Evolutionary conservation across 1,284 basidiomycete species (phyloP).

Genomic region (Leccinum ambiguum): DNA sequence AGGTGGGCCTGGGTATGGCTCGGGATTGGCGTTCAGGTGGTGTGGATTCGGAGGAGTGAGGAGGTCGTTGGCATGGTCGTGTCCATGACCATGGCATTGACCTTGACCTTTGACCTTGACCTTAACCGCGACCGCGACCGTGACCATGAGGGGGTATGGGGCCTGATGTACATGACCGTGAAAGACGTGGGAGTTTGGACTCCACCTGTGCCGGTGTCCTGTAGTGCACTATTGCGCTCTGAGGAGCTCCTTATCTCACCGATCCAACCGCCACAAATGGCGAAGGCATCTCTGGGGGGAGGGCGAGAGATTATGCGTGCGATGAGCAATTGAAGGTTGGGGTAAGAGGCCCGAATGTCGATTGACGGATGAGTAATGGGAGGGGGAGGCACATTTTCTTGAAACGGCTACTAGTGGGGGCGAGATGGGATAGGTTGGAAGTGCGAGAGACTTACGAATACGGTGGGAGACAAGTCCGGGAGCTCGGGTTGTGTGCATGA

Average conservation of each 20-base stretch:
- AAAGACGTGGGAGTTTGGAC: conserved; percentile 11
- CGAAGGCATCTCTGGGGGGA: conserved; percentile 23
- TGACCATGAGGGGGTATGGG: conserved; percentile 1
- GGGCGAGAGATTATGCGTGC: conserved; percentile 22
- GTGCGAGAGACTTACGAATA: conserved; percentile 41
- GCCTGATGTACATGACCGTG: conserved; percentile 15
- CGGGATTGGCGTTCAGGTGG: conserved; percentile 10
- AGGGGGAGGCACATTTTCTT: conserved; percentile 29
- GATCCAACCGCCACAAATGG: conserved; percentile 31
- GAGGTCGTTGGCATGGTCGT: conserved; percentile 16
- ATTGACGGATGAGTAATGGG: conserved; percentile 54
- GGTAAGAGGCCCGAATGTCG: conserved; percentile 41
- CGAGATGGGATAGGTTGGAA: conserved; percentile 25
- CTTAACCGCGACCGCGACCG: conserved; percentile 1
- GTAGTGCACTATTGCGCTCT: conserved; percentile 11
- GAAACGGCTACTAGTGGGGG: conserved; percentile 24
- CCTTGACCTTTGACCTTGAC: conserved; percentile 2
- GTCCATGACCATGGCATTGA: conserved; percentile 1
- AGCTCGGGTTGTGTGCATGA: conserved; percentile 49
- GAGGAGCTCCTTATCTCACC: conserved; percentile 22
- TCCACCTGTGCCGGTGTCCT: neutral
- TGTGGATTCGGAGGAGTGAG: conserved; percentile 14
- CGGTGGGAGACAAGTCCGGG: conserved; percentile 57
- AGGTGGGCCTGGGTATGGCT: neutral
- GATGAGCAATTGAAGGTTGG: conserved; percentile 14